Percentiles rank a stretch among this genome's conserved stretches.
These are phyloP conservation scores for Nectriaceae sp. DNA, from an alignment of 2,329 filamentous ascomycete genomes.

Conservation along the genomic window DNA sequence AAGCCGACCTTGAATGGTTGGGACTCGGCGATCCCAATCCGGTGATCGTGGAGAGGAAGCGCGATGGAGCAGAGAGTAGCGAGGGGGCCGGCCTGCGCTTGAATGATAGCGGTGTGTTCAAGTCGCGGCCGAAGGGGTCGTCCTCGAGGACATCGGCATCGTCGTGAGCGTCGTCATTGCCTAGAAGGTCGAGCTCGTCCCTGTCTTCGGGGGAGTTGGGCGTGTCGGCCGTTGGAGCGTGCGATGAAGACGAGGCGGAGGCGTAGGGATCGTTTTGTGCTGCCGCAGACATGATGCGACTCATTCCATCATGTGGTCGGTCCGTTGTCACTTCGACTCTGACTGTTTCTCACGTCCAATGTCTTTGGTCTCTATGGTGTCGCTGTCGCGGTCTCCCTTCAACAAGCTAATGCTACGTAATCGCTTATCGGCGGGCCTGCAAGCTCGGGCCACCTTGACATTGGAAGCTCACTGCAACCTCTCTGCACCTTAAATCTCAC, in stretches of 20 bases:
- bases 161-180: slow-evolving; percentile 24
- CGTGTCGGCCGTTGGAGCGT: slow-evolving; percentile 25
- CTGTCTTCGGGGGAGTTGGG: slow-evolving; percentile 39
- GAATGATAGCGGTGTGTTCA: slow-evolving; percentile 63
- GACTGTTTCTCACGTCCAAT: too few relatives aligned
- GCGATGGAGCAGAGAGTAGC: slow-evolving; percentile 46
- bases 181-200: slow-evolving; percentile 50
- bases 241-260: slow-evolving; percentile 39
- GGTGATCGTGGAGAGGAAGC: slow-evolving; percentile 50
- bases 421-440: too few relatives aligned
- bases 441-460: too few relatives aligned
- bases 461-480: too few relatives aligned
- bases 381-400: too few relatives aligned
- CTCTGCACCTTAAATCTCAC: too few relatives aligned
- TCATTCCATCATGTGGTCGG: slow-evolving; percentile 39
- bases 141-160: slow-evolving; percentile 48
- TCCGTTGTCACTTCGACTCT: too few relatives aligned
- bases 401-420: too few relatives aligned
- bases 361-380: too few relatives aligned
- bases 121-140: slow-evolving; percentile 55
- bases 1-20: slow-evolving; percentile 22
- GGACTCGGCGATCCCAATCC: slow-evolving; percentile 17
- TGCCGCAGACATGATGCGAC: slow-evolving; percentile 44
- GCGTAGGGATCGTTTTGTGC: slow-evolving; percentile 35
- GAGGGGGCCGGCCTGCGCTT: slow-evolving; percentile 66